Evolutionary conservation across 345 rosid species (phyloP).

Genomic region (Dipteronia sinensis): DNA sequence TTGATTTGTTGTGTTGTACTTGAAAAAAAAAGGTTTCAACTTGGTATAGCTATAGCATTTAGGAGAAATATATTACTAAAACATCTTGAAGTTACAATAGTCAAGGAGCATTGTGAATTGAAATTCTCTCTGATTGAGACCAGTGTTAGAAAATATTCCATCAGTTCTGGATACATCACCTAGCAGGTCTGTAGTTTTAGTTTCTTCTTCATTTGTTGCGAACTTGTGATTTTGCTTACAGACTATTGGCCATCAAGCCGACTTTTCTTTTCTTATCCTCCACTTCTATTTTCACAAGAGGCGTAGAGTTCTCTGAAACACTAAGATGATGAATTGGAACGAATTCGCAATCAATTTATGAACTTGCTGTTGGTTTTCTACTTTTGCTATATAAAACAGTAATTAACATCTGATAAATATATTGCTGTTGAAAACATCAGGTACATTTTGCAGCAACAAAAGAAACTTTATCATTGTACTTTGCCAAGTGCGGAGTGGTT

Average conservation of each 20-base stretch:
- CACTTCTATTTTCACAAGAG: background rate
- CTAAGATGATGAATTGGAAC: background rate
- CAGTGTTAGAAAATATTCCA: background rate
- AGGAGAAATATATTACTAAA: background rate
- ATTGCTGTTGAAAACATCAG: slow-evolving; percentile 22
- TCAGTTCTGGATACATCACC: background rate
- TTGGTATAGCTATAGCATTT: background rate
- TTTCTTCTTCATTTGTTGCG: background rate
- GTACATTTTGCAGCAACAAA: slow-evolving; percentile 41
- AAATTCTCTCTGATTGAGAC: background rate
- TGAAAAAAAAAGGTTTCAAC: background rate
- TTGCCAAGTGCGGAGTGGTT: slow-evolving; percentile 40
- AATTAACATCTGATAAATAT: background rate
- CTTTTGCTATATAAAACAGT: background rate
- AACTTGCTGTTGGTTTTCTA: background rate
- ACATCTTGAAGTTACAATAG: background rate
- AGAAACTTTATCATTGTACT: slow-evolving; percentile 39
- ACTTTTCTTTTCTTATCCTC: background rate
- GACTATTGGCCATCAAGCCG: background rate
- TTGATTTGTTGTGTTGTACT: no score
- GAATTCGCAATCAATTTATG: background rate
- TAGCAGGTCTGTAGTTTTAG: background rate
- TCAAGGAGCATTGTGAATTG: background rate
- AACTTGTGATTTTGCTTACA: background rate
- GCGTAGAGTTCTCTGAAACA: background rate